phyloP scores from a whole-genome alignment of 164 flowering plant genomes.

The Magnolia changhungtana region DNA sequence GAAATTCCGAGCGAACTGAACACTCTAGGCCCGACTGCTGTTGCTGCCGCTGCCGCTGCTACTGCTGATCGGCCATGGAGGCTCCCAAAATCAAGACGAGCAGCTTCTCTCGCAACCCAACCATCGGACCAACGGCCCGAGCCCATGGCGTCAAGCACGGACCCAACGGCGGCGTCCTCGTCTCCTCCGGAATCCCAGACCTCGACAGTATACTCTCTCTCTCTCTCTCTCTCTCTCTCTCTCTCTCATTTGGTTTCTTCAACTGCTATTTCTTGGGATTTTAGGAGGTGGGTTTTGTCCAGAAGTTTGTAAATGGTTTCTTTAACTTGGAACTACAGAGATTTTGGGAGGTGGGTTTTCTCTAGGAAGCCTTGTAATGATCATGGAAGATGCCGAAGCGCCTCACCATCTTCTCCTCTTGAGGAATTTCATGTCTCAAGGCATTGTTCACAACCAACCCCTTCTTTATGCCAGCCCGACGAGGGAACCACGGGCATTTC shows the following conservation, averaged over 20 bases:
- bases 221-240: neutral
- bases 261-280: neutral
- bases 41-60: neutral
- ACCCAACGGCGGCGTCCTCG: constrained; percentile 60
- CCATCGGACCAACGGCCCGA: constrained; percentile 28
- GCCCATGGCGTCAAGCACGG: constrained; percentile 73
- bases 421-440: constrained; percentile 96
- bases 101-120: constrained; percentile 78
- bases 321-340: constrained; percentile 33
- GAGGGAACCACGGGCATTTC: constrained; percentile 71
- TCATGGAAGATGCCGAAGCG: constrained; percentile 96
- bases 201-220: constrained; percentile 64
- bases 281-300: neutral
- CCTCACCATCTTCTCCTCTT: constrained; percentile 93
- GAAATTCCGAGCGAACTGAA: too few species aligned
- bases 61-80: constrained; percentile 36
- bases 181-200: constrained; percentile 91
- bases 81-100: constrained; percentile 44
- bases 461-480: constrained; percentile 83
- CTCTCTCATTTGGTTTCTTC: neutral
- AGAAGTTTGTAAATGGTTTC: neutral
- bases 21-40: neutral
- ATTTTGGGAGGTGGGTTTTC: constrained; percentile 93
- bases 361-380: constrained; percentile 78
- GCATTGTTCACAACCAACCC: constrained; percentile 75